Percentiles rank a stretch among this genome's conserved stretches.
These are phyloP conservation scores for Drosera capensis DNA, from an alignment of 148 eudicot species.

Conservation along the genomic window DNA sequence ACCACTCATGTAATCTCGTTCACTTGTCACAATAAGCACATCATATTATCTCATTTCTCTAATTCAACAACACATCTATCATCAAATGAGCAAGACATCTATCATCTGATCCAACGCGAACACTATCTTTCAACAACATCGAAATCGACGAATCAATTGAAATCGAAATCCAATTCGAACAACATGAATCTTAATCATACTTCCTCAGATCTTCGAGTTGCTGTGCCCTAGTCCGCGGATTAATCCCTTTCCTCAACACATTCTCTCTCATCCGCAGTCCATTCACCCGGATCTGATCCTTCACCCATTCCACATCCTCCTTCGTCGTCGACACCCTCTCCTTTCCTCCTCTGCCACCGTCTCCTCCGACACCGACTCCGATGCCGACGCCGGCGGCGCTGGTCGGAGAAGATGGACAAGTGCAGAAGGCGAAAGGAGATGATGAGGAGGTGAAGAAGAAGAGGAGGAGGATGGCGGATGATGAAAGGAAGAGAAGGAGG, in stretches of 20 bases:
- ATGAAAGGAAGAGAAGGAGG: conserved; percentile 29
- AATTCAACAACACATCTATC: neutral
- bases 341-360: conserved; percentile 2
- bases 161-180: neutral
- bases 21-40: no score
- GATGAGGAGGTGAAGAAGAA: conserved; percentile 47
- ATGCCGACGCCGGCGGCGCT: conserved; percentile 1
- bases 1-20: no score
- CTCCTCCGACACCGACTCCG: neutral
- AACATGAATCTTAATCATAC: conserved; percentile 16
- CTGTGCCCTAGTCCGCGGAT: conserved; percentile 83
- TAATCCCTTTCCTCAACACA: conserved; percentile 79
- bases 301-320: conserved; percentile 71
- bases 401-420: conserved; percentile 17
- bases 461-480: conserved; percentile 46
- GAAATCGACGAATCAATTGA: conserved; percentile 1
- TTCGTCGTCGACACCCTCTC: conserved; percentile 29
- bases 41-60: no score
- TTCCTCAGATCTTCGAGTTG: conserved; percentile 71
- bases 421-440: conserved; percentile 24
- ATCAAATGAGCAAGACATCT: neutral
- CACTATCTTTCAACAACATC: neutral
- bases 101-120: neutral
- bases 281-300: conserved; percentile 54
- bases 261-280: conserved; percentile 84